Percentiles rank a stretch among this genome's conserved stretches.
Conservation (phyloP, 2,329 filamentous ascomycete genomes). For the Cordyceps tenuipes region DNA sequence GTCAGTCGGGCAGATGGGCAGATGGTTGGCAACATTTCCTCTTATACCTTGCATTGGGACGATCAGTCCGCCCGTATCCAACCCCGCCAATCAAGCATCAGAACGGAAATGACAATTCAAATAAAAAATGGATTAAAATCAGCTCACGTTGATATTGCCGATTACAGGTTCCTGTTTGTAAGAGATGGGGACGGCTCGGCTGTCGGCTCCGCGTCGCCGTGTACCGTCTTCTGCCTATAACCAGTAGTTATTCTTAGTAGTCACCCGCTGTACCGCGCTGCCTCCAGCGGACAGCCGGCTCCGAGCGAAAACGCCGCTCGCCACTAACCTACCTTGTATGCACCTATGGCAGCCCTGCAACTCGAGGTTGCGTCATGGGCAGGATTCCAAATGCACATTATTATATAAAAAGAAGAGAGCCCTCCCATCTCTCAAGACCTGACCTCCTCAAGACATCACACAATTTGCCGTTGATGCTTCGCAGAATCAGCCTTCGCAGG, state of each 20-base stretch:
- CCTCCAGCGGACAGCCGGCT: not conserved
- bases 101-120: not conserved
- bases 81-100: not conserved
- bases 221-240: no score
- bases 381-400: not conserved
- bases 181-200: not conserved
- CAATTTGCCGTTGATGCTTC: conserved; percentile 9
- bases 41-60: no score
- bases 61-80: no score
- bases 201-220: conserved; percentile 10
- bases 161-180: not conserved
- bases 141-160: not conserved
- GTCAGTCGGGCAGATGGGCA: no score
- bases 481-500: conserved; percentile 1
- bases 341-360: no score
- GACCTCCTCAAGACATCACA: not conserved
- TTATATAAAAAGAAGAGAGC: not conserved
- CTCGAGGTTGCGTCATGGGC: conserved; percentile 5
- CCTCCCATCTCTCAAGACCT: not conserved
- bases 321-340: not conserved
- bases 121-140: not conserved
- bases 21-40: no score
- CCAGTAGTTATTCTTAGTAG: not conserved
- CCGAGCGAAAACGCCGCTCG: not conserved
- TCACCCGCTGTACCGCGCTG: not conserved